Evolutionary conservation across 1,284 basidiomycete genomes (phyloP), one percentile per base, ranked within the genome.

Genomic region (Amylostereum areolatum): DNA sequence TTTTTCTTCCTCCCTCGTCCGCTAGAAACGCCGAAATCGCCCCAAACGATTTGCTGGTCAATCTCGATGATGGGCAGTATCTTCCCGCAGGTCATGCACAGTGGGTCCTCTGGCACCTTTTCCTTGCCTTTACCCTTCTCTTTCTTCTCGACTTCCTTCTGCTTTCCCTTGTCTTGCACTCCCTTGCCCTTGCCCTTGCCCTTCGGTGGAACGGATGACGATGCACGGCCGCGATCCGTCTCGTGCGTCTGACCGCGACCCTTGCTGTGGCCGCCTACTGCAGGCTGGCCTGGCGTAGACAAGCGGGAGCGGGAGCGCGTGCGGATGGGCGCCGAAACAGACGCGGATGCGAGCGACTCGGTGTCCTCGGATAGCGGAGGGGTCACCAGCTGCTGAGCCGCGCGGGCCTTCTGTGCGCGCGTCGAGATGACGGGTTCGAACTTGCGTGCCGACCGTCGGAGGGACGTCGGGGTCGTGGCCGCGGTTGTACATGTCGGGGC

Each of bases 21-120:
- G 51, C 69, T 72, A 46, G 73, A 66, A 50, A 65, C 71, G 55
- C 81, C 74, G 39, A 70, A 71, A 36, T 81, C 69, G 9, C 85
- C 85, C 84, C 84, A 89, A 25, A 89, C 81, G 30, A 88, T 75
- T 61, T 81, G 71, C 28, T 74, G 76, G 63, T 87, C 83, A 27
- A 89, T 80, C 47, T 81, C 77, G 55, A 88, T 88, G 50, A 88
- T 74, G 4, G 85, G 85, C 52, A 89, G 62, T 40, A 88, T 68
- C 58, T 78, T 85, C 46, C 65, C 67, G 64, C 85, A 89, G 33
- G 82, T 88, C 58, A 71, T 66, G 57, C 85, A 88, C 7, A 68
- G 75, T 46, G 85, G 85, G 40, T 88, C 18, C 5, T 44, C 41
- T 1, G 47, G 49, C 29, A 45, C 53, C 12, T 40, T 32, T 28